Evolutionary conservation across 2,329 filamentous ascomycete species (phyloP).

Genomic region (Cercospora zeae-maydis): DNA sequence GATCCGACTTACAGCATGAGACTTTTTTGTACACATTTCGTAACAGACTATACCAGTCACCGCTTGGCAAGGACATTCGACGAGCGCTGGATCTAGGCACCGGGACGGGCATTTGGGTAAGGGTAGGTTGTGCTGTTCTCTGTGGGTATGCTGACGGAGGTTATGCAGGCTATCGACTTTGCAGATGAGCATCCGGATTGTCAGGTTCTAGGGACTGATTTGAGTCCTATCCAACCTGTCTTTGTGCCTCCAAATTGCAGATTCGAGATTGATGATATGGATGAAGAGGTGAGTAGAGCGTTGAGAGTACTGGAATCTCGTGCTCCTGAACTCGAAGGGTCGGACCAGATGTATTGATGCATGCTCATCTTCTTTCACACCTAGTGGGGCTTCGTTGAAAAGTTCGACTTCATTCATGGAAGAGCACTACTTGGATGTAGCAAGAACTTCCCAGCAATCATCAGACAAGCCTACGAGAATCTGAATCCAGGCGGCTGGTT

Average conservation of each 20-base stretch:
- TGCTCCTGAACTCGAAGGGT: background rate
- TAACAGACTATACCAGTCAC: slow-evolving; percentile 40
- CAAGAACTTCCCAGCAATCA: slow-evolving; percentile 22
- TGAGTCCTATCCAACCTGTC: slow-evolving; percentile 11
- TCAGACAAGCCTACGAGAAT: slow-evolving; percentile 30
- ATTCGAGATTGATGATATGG: slow-evolving; percentile 33
- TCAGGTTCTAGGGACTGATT: slow-evolving; percentile 2
- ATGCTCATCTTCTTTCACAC: background rate
- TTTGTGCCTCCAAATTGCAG: slow-evolving; percentile 28
- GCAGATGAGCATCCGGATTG: background rate
- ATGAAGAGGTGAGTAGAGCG: slow-evolving; percentile 18
- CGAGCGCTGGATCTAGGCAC: slow-evolving; percentile 51
- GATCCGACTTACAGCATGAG: slow-evolving; percentile 31
- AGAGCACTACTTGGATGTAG: slow-evolving; percentile 34
- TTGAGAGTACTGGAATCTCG: background rate
- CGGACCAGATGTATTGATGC: background rate
- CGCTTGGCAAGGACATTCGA: slow-evolving; percentile 36
- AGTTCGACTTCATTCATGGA: slow-evolving; percentile 45
- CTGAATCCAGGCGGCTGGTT: slow-evolving; percentile 45
- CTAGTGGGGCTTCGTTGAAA: slow-evolving; percentile 35
- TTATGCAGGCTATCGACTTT: slow-evolving; percentile 28
- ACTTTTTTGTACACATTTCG: slow-evolving; percentile 29
- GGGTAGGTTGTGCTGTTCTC: background rate
- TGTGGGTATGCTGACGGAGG: slow-evolving; percentile 33
- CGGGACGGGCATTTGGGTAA: slow-evolving; percentile 49